Conservation (phyloP, 2,329 filamentous ascomycete species). For the Penicillium sp. region DNA sequence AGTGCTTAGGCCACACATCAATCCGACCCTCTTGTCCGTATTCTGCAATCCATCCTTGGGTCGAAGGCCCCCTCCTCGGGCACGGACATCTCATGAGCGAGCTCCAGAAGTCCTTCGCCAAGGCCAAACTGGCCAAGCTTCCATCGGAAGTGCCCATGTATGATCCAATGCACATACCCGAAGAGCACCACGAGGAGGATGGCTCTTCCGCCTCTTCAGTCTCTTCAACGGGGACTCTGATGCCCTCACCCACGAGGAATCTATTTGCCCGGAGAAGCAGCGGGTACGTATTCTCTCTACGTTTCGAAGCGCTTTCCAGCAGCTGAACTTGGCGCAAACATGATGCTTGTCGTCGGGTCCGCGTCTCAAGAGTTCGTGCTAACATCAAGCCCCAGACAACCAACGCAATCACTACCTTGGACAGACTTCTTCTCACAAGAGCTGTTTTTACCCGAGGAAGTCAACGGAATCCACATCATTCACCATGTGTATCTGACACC, state of each 20-base stretch:
- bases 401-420: slow-evolving; percentile 71
- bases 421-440: slow-evolving; percentile 89
- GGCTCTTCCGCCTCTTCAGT: slow-evolving; percentile 80
- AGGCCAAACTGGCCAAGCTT: slow-evolving; percentile 67
- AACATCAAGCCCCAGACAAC: slow-evolving; percentile 10
- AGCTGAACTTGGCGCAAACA: not conserved
- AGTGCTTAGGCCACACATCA: not conserved
- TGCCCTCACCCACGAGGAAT: slow-evolving; percentile 72
- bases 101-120: slow-evolving; percentile 76
- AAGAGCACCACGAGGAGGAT: slow-evolving; percentile 51
- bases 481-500: slow-evolving; percentile 90
- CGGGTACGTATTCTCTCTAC: slow-evolving; percentile 53
- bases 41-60: not conserved
- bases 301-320: too few relatives aligned
- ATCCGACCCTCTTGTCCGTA: not conserved
- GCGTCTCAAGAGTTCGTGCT: not conserved
- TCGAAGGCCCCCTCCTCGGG: not conserved
- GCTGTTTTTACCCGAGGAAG: slow-evolving; percentile 62
- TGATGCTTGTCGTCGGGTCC: not conserved
- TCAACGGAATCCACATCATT: slow-evolving; percentile 51
- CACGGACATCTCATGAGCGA: slow-evolving; percentile 67
- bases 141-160: slow-evolving; percentile 58
- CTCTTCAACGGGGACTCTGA: slow-evolving; percentile 89
- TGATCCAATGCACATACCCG: slow-evolving; percentile 41
- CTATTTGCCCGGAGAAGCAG: slow-evolving; percentile 68